These are phyloP conservation scores for Hibiscus tridactylites DNA, from an alignment of 345 rosid species.

Conservation along the genomic window DNA sequence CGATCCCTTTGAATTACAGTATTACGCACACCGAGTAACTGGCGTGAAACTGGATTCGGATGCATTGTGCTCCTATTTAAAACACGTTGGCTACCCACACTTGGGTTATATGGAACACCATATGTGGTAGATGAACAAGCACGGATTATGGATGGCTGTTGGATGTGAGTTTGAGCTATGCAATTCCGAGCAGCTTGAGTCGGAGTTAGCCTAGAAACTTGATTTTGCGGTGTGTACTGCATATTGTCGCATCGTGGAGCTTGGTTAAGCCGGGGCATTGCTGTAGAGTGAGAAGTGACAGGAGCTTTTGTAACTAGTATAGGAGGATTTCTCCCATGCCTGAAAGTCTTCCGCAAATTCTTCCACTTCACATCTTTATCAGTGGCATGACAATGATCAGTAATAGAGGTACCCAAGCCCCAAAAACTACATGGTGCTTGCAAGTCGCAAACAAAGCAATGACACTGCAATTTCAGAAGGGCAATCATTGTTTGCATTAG, in stretches of 20 bases:
- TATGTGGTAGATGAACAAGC: conserved; percentile 30
- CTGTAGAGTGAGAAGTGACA: conserved; percentile 9
- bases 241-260: conserved; percentile 9
- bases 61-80: conserved; percentile 16
- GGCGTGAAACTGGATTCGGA: conserved; percentile 16
- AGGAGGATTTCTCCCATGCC: conserved; percentile 21
- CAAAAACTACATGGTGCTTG: conserved; percentile 66
- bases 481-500: neutral
- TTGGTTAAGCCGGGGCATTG: conserved; percentile 19
- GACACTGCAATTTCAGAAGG: conserved; percentile 26
- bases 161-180: conserved; percentile 15
- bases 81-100: conserved; percentile 16
- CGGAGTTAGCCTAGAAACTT: neutral
- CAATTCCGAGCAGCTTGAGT: conserved; percentile 7
- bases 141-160: conserved; percentile 15
- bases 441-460: conserved; percentile 82
- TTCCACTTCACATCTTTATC: conserved; percentile 59
- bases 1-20: conserved; percentile 27
- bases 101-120: conserved; percentile 22
- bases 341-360: conserved; percentile 37
- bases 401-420: conserved; percentile 33
- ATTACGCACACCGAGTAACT: conserved; percentile 21
- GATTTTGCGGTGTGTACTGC: conserved; percentile 7
- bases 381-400: conserved; percentile 82
- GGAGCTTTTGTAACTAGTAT: conserved; percentile 18